phyloP scores from a whole-genome alignment of 2,329 filamentous ascomycete genomes.

The Neoscytalidium dimidiatum region DNA sequence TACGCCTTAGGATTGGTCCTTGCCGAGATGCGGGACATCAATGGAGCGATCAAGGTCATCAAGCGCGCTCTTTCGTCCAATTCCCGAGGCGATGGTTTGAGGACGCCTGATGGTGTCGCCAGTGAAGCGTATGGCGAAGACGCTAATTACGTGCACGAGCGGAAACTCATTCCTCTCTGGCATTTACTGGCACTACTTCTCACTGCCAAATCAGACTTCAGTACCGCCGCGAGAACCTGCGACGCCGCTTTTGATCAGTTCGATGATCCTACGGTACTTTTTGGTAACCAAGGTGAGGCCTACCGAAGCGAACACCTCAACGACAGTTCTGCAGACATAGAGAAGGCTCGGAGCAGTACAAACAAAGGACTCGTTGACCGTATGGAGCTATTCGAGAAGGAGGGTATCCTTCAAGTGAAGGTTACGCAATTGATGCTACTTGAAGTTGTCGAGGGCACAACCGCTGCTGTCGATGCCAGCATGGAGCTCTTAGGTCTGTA shows the following conservation, averaged over 20 bases:
- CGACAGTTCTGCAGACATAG: slow-evolving; percentile 41
- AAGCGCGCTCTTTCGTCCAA: slow-evolving; percentile 72
- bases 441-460: slow-evolving; percentile 80
- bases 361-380: slow-evolving; percentile 66
- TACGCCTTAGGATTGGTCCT: slow-evolving; percentile 84
- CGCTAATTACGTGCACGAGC: slow-evolving; percentile 53
- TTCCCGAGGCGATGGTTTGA: slow-evolving; percentile 29
- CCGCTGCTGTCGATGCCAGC: slow-evolving; percentile 83
- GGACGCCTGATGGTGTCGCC: slow-evolving; percentile 35
- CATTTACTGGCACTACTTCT: slow-evolving; percentile 85
- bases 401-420: slow-evolving; percentile 87
- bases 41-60: slow-evolving; percentile 77
- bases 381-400: slow-evolving; percentile 82
- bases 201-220: slow-evolving; percentile 82
- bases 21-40: slow-evolving; percentile 81
- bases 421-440: slow-evolving; percentile 89
- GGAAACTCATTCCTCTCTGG: slow-evolving; percentile 77
- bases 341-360: slow-evolving; percentile 27
- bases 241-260: slow-evolving; percentile 93
- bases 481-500: slow-evolving; percentile 84
- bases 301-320: slow-evolving; percentile 71
- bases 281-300: slow-evolving; percentile 57
- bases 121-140: slow-evolving; percentile 25
- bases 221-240: slow-evolving; percentile 77
- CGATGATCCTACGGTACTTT: slow-evolving; percentile 68